A percentile compares a stretch with the other conserved stretches of the same genome.
phyloP scores from a whole-genome alignment of 345 rosid genomes.

The Citrus unshiu region DNA sequence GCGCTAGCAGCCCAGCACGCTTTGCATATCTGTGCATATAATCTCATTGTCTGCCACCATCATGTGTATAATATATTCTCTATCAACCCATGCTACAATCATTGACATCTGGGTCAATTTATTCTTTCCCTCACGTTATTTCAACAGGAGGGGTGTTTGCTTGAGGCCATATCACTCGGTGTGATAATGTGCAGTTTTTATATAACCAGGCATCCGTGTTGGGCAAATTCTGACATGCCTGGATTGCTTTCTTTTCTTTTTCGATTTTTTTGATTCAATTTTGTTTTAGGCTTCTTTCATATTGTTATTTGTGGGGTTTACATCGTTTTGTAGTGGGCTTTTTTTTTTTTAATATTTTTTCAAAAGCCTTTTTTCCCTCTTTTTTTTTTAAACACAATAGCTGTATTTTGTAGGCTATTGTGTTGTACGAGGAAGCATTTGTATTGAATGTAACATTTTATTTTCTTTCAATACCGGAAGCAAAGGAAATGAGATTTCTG shows the following conservation, averaged over 20 bases:
- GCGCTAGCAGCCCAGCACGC: neutral
- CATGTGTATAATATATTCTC: conserved; percentile 33
- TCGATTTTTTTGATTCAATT: conserved; percentile 9
- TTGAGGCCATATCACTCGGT: conserved; percentile 31
- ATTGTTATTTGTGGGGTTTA: conserved; percentile 15
- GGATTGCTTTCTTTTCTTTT: conserved; percentile 13
- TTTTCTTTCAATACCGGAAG: conserved; percentile 2
- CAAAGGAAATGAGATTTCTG: too few species aligned
- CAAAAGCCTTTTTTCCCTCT: neutral
- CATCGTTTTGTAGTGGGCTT: conserved; percentile 6
- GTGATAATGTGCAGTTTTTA: conserved; percentile 34
- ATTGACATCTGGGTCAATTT: conserved; percentile 25
- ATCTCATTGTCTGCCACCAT: conserved; percentile 8
- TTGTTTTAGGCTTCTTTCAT: conserved; percentile 8
- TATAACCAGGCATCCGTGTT: conserved; percentile 21
- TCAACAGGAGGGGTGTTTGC: conserved; percentile 41
- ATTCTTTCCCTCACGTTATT: conserved; percentile 44
- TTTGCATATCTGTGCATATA: conserved; percentile 27
- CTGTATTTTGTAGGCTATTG: conserved; percentile 32
- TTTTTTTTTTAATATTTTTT: neutral
- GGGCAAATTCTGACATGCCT: conserved; percentile 20
- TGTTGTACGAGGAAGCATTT: conserved; percentile 18
- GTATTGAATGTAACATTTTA: conserved; percentile 12
- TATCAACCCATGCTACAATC: conserved; percentile 19
- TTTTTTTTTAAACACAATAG: conserved; percentile 13